Evolutionary conservation across 345 rosid genomes (phyloP).

Genomic region (Theobroma cacao): DNA sequence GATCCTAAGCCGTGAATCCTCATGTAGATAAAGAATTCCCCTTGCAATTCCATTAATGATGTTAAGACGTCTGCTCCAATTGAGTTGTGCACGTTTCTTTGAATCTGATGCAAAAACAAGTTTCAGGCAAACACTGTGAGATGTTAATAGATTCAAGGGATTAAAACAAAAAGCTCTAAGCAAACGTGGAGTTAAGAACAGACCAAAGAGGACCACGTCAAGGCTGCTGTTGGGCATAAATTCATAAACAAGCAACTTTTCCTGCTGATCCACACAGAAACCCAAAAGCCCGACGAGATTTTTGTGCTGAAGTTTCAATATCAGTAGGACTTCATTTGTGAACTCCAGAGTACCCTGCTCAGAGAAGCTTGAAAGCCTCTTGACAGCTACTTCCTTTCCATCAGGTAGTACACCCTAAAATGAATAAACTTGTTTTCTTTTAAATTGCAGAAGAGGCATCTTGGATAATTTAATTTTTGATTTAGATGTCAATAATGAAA

Average conservation of each 20-base stretch:
- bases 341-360: conserved; percentile 38
- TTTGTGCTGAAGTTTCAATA: conserved; percentile 51
- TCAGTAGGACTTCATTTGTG: conserved; percentile 37
- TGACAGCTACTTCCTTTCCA: conserved; percentile 53
- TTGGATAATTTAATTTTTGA: not conserved
- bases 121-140: not conserved
- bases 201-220: conserved; percentile 43
- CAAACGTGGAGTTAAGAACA: not conserved
- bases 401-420: conserved; percentile 42
- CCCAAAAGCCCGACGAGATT: conserved; percentile 58
- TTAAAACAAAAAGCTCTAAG: not conserved
- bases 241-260: conserved; percentile 51
- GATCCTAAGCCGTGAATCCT: conserved; percentile 49
- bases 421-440: not conserved
- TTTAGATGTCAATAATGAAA: not conserved
- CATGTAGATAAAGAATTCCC: conserved; percentile 45
- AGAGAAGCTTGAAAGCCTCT: conserved; percentile 26
- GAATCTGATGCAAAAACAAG: conserved; percentile 27
- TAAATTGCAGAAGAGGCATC: not conserved
- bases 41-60: conserved; percentile 42
- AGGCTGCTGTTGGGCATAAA: conserved; percentile 57
- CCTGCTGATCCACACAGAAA: conserved; percentile 37
- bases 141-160: not conserved
- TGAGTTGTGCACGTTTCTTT: conserved; percentile 25
- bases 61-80: conserved; percentile 37